Evolutionary conservation across 2,329 filamentous ascomycete species (phyloP).

Genomic region (Plenodomus tracheiphilus): DNA sequence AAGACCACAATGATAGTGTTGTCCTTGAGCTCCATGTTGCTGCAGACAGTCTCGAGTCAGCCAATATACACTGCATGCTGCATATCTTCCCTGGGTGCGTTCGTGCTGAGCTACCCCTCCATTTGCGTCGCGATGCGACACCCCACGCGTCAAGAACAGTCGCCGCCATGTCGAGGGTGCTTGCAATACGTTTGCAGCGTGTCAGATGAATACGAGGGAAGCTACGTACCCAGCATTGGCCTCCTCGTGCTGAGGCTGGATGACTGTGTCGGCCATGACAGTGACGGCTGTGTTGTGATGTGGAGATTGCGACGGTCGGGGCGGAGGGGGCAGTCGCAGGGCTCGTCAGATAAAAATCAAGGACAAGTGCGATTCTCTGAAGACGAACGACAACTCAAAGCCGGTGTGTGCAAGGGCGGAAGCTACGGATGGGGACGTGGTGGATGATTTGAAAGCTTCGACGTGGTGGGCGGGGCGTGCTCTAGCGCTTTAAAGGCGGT

Average conservation of each 20-base stretch:
- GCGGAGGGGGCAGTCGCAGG: constrained; percentile 20
- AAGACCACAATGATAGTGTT: constrained; percentile 97
- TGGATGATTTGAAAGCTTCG: constrained; percentile 37
- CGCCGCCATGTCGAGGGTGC: constrained; percentile 1
- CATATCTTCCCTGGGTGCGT: constrained; percentile 2
- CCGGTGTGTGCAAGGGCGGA: constrained; percentile 22
- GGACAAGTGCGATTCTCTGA: constrained; percentile 26
- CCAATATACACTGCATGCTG: constrained; percentile 15
- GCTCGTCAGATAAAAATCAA: constrained; percentile 7
- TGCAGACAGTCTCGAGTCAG: constrained; percentile 50
- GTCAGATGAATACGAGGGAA: not conserved
- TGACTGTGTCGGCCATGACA: constrained; percentile 53
- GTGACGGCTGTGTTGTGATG: constrained; percentile 11
- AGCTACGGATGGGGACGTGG: constrained; percentile 31
- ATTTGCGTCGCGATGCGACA: not conserved
- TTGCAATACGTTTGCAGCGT: not conserved
- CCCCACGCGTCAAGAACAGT: constrained; percentile 7
- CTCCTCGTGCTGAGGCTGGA: constrained; percentile 50
- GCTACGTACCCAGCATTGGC: constrained; percentile 51
- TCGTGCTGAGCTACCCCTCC: constrained; percentile 16
- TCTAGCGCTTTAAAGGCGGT: constrained; percentile 26
- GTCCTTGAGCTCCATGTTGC: constrained; percentile 93
- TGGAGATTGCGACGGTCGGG: constrained; percentile 22
- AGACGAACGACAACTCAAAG: constrained; percentile 8
- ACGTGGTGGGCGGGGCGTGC: constrained; percentile 37